These are phyloP conservation scores for Pharnaceum exiguum DNA, from an alignment of 148 eudicot genomes.

Conservation along the genomic window DNA sequence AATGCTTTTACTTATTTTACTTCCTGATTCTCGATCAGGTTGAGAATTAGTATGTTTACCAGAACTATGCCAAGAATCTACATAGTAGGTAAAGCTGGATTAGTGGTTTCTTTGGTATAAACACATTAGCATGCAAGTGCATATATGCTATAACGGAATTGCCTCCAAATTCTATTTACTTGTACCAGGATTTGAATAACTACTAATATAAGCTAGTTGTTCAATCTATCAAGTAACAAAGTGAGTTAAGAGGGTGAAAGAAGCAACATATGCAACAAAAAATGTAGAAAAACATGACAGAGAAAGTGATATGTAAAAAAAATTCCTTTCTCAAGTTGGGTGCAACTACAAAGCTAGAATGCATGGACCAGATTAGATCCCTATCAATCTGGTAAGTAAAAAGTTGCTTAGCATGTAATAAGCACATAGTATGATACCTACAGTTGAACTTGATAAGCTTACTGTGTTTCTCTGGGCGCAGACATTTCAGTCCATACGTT, in stretches of 20 bases:
- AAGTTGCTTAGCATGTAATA: too few species aligned
- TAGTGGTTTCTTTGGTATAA: neutral
- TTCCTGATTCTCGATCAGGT: too few species aligned
- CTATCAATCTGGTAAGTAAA: neutral
- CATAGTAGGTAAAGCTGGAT: too few species aligned
- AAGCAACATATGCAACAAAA: neutral
- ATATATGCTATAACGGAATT: neutral
- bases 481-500: too few species aligned
- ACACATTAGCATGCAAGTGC: neutral
- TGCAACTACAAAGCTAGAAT: neutral
- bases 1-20: too few species aligned
- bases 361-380: constrained; percentile 11
- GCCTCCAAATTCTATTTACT: neutral
- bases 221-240: neutral
- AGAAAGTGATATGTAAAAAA: neutral
- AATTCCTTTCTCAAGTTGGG: neutral
- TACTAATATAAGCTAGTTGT: neutral
- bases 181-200: neutral
- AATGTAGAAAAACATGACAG: neutral
- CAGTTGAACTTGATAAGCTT: too few species aligned
- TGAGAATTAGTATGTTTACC: too few species aligned
- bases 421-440: too few species aligned
- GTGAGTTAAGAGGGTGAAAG: neutral
- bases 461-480: too few species aligned
- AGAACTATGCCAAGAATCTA: too few species aligned